Evolutionary conservation across 2,329 filamentous ascomycete genomes (phyloP), one percentile per base, ranked within the genome.

Genomic region (Ilyonectria robusta): DNA sequence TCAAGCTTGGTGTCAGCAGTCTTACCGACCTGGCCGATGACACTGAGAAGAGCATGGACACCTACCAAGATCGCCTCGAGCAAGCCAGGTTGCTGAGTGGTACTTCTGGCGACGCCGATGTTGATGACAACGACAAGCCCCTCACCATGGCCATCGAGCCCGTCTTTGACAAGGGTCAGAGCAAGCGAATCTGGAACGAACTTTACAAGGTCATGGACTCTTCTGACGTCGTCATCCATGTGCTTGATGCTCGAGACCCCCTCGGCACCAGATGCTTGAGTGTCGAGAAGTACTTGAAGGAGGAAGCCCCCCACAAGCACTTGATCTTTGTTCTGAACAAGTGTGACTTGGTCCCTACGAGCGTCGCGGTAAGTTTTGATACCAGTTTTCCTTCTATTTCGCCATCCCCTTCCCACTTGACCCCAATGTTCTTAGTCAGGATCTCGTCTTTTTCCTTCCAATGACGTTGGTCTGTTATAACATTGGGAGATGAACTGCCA

Each of bases 401-500:
- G 62, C 63, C 66, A 46, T 76, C 80, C 76, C 78, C 78, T 82
- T 85, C 46, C 44, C 40, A 10, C n/a, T 9, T 58, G 46, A 70
- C 75, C 88, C 91, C 91, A 93, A 90, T 86, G 87, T 82, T 85
- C 77, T 83, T 87, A 84, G 94, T 96, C 94, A 97, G 96, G 95
- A 97, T 93, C 86, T 89, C 91, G 87, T 78, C 85, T 84, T 84
- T 89, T 84, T 89, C 87, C 84, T 81, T 83, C 86, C 87, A 81
- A 91, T 96, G 93, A 92, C 91, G 91, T 89, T 86, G 84, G 88
- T 94, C 95, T 97, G 96, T 99, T 99, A 99, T 93, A 94, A 92
- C 92, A 90, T 94, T 98, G 96, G 96, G 92, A 98, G 89, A 99
- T 91, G 82, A 86, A 98, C 79, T 78, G 81, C 86, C 87, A 84